Evolutionary conservation across 1,284 basidiomycete genomes (phyloP), one percentile per base, ranked within the genome.

Genomic region (Tetrapyrgos nigripes): DNA sequence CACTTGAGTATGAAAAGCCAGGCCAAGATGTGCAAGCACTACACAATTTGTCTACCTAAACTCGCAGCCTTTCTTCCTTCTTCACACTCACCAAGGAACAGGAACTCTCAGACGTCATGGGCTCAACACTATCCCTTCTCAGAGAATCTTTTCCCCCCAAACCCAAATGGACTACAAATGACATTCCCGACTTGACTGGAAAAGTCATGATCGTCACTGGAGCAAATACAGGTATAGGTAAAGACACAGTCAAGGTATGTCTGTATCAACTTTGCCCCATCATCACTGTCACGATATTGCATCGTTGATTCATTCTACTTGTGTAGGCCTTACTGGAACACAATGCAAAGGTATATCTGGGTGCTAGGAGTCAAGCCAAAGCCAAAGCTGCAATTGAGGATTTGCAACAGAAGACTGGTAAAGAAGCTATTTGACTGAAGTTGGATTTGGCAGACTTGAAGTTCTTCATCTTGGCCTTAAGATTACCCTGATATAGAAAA

Each of bases 261-360:
- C n/a, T n/a, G n/a, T 4, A 33, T 26, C 13, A 9, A 19, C 11
- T 21, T 4, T 21, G 35, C 27, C 11, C 31, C 14, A 14, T 14
- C 14, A 14, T 33, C 14, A 33, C 14, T 33, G 31, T 8, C 14
- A 33, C 14, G 8, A 14, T 33, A 8, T 33, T 8, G 24, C 44
- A 47, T 10, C 8, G n/a, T 49, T 31, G 31, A 48, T 17, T 9
- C 21, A 9, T 10, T 24, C 3, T 21, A 19, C 9, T 24, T 17
- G 6, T n/a, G n/a, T 43, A 83, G 80, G 80, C 78, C 5, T 76
- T 89, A 4, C 79, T 89, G 44, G 63, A 70, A 10, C 80, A 83
- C 61, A 83, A 85, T 51, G 87, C 88, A 4, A 88, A 79, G 58
- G 89, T 92, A 0, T 90, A 88, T 67, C 79, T 92, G 61, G 86